phyloP scores from a whole-genome alignment of 2,329 filamentous ascomycete species.

The Fusarium nanum region DNA sequence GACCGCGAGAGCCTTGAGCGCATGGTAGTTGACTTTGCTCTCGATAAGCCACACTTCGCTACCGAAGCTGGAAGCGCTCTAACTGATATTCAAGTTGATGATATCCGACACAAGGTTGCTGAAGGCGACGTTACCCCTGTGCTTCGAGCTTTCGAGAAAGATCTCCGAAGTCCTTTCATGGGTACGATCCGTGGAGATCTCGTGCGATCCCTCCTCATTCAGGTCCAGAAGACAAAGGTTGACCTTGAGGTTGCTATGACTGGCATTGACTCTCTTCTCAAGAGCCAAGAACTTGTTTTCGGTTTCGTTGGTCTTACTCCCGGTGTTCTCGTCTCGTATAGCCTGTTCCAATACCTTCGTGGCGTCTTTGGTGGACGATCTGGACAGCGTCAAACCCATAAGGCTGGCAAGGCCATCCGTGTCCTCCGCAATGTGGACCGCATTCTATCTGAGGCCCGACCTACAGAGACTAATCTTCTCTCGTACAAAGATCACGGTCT shows the following conservation, averaged over 20 bases:
- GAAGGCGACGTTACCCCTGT: conserved; percentile 95
- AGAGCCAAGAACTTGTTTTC: conserved; percentile 96
- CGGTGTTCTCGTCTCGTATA: conserved; percentile 86
- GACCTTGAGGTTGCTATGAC: conserved; percentile 96
- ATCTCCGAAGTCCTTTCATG: conserved; percentile 82
- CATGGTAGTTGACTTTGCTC: conserved; percentile 97
- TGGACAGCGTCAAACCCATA: conserved; percentile 72
- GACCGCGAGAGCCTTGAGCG: conserved; percentile 93
- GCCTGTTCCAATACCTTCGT: conserved; percentile 77
- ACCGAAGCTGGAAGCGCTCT: conserved; percentile 61
- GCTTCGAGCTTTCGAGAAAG: conserved; percentile 89
- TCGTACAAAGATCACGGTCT: conserved; percentile 94
- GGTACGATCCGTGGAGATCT: conserved; percentile 89
- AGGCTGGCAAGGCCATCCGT: conserved; percentile 77
- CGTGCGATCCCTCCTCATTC: conserved; percentile 89
- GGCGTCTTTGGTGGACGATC: conserved; percentile 76
- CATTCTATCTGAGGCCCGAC: conserved; percentile 75
- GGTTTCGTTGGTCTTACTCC: conserved; percentile 96
- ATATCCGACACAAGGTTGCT: conserved; percentile 82
- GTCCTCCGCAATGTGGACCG: conserved; percentile 90
- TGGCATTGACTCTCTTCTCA: conserved; percentile 92
- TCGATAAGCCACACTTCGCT: conserved; percentile 78
- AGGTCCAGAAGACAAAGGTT: conserved; percentile 98
- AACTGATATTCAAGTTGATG: conserved; percentile 75
- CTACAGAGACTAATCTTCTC: conserved; percentile 78